Conservation (phyloP, 257 asterid genomes). For the Solanum rostratum region DNA sequence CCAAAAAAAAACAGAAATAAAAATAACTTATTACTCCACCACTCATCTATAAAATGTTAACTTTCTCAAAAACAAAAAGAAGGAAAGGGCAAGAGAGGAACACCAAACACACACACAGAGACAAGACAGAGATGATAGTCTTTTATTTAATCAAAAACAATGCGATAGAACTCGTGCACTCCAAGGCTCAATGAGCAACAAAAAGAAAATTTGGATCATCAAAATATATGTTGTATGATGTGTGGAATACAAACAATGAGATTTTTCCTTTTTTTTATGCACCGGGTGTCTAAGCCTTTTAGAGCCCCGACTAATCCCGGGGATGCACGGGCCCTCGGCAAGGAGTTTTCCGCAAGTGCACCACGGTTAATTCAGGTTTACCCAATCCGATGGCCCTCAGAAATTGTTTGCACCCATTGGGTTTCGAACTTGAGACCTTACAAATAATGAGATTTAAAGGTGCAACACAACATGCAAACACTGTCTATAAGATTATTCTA, state of each 20-base stretch:
- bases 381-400: no score
- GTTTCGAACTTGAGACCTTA: no score
- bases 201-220: neutral
- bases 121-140: neutral
- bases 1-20: neutral
- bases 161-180: neutral
- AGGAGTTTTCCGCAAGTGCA: no score
- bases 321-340: no score
- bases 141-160: neutral
- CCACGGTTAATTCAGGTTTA: no score
- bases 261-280: no score
- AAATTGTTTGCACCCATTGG: no score
- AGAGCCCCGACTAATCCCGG: no score
- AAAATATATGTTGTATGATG: neutral
- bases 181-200: neutral
- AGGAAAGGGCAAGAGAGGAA: neutral
- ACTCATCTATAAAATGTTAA: no score
- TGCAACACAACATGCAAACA: neutral
- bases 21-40: neutral
- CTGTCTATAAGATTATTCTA: neutral
- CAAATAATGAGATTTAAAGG: neutral
- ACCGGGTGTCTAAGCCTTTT: no score
- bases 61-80: neutral
- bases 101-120: neutral
- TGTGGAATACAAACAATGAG: neutral